phyloP scores from a whole-genome alignment of 1,139 yeast genomes.

The Suhomyces coccinellae region DNA sequence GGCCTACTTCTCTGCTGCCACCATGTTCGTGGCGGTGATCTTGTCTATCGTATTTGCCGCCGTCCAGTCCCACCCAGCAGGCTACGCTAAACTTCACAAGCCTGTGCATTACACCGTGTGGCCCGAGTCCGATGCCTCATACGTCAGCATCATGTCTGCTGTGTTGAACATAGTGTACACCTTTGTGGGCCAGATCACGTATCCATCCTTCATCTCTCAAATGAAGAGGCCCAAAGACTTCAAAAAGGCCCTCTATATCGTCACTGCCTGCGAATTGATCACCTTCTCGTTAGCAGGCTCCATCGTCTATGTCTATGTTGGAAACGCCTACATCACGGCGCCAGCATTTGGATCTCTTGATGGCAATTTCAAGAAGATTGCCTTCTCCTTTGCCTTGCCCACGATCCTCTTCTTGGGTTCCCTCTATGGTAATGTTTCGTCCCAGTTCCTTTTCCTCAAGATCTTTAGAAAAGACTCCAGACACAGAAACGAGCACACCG shows the following conservation, averaged over 20 bases:
- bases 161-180: slow-evolving; percentile 60
- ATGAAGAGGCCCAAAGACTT: slow-evolving; percentile 60
- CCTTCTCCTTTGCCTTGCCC: slow-evolving; percentile 63
- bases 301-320: slow-evolving; percentile 58
- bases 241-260: slow-evolving; percentile 55
- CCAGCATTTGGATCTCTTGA: slow-evolving; percentile 60
- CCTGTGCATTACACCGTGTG: slow-evolving; percentile 49
- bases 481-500: slow-evolving; percentile 51
- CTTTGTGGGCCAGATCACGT: slow-evolving; percentile 63
- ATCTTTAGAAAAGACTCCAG: slow-evolving; percentile 43
- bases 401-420: slow-evolving; percentile 59
- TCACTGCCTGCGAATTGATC: slow-evolving; percentile 50
- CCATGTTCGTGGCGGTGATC: slow-evolving; percentile 58
- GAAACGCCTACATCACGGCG: slow-evolving; percentile 53
- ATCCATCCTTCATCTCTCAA: slow-evolving; percentile 61
- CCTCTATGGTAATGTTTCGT: slow-evolving; percentile 54
- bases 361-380: slow-evolving; percentile 49
- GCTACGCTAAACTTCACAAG: slow-evolving; percentile 26
- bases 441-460: slow-evolving; percentile 49
- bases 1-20: slow-evolving; percentile 53
- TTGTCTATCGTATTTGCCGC: slow-evolving; percentile 57
- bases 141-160: slow-evolving; percentile 57
- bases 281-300: slow-evolving; percentile 56
- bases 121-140: slow-evolving; percentile 53
- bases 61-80: slow-evolving; percentile 49